Evolutionary conservation across 306 rosid genomes (phyloP).

Genomic region (Casuarina equisetifolia): DNA sequence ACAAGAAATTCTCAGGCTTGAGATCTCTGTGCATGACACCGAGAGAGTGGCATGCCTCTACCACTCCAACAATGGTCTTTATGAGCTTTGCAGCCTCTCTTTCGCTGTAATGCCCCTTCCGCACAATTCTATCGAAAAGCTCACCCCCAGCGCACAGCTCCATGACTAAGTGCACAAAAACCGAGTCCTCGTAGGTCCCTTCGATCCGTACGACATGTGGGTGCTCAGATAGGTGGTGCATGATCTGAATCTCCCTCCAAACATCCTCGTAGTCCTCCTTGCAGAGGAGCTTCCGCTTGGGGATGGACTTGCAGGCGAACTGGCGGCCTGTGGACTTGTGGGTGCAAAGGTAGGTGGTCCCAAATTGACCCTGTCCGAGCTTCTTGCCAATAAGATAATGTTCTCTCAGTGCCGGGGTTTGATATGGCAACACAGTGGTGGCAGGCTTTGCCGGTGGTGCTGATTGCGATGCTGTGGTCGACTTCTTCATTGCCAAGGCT

Average conservation of each 20-base stretch:
- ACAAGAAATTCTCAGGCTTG: slow-evolving; percentile 93
- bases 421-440: slow-evolving; percentile 57
- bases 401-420: slow-evolving; percentile 67
- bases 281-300: slow-evolving; percentile 75
- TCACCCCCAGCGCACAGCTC: slow-evolving; percentile 89
- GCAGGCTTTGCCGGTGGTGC: slow-evolving; percentile 25
- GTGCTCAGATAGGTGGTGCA: slow-evolving; percentile 84
- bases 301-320: slow-evolving; percentile 87
- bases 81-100: slow-evolving; percentile 76
- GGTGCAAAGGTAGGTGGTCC: slow-evolving; percentile 69
- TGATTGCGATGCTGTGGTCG: slow-evolving; percentile 32
- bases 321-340: slow-evolving; percentile 52
- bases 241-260: slow-evolving; percentile 94
- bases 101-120: slow-evolving; percentile 86
- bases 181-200: slow-evolving; percentile 81
- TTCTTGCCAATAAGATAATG: slow-evolving; percentile 80
- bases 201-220: slow-evolving; percentile 68
- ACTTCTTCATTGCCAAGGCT: slow-evolving; percentile 42
- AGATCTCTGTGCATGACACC: slow-evolving; percentile 97
- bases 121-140: slow-evolving; percentile 81
- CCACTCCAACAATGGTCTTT: slow-evolving; percentile 79
- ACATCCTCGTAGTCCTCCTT: slow-evolving; percentile 80
- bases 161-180: slow-evolving; percentile 86
- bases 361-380: slow-evolving; percentile 84
- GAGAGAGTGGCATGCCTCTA: slow-evolving; percentile 83